phyloP scores from a whole-genome alignment of 75 land plant species.

The Picea glauca region DNA sequence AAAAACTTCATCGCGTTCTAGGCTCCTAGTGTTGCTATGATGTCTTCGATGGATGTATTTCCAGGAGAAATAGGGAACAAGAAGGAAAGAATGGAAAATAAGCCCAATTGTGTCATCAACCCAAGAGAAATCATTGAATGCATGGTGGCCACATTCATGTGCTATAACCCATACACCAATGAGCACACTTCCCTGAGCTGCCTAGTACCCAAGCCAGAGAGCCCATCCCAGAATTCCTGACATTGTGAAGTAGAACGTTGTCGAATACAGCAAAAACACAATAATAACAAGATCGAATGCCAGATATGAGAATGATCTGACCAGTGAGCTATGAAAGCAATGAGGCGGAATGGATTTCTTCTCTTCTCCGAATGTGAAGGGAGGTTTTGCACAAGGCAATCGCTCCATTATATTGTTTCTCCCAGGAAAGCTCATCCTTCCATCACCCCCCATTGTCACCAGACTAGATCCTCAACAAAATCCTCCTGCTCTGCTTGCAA shows the following conservation, averaged over 20 bases:
- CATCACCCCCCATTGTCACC: constrained; percentile 31
- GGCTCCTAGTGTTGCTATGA: constrained; percentile 65
- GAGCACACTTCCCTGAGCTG: constrained; percentile 50
- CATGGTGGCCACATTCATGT: too few relatives aligned
- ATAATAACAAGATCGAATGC: constrained; percentile 35
- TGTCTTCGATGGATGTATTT: constrained; percentile 75
- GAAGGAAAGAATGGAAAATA: constrained; percentile 64
- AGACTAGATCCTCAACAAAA: neutral
- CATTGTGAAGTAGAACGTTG: constrained; percentile 20
- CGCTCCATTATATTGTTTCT: constrained; percentile 12
- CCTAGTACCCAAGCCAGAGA: constrained; percentile 62
- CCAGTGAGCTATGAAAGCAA: constrained; percentile 64
- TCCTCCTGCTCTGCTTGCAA: too few relatives aligned
- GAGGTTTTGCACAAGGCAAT: constrained; percentile 56
- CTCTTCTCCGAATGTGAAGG: constrained; percentile 56
- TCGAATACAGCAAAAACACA: constrained; percentile 21
- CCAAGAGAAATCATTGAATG: too few relatives aligned
- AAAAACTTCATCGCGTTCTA: too few relatives aligned
- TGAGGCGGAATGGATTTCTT: constrained; percentile 75
- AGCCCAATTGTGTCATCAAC: constrained; percentile 17
- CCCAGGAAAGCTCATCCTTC: constrained; percentile 26
- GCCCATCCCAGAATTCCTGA: constrained; percentile 19
- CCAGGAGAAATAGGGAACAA: constrained; percentile 67
- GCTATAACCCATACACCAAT: constrained; percentile 49
- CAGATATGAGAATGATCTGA: constrained; percentile 57